phyloP scores from a whole-genome alignment of 345 rosid species.

The Psidium friedrichsthalianum region DNA sequence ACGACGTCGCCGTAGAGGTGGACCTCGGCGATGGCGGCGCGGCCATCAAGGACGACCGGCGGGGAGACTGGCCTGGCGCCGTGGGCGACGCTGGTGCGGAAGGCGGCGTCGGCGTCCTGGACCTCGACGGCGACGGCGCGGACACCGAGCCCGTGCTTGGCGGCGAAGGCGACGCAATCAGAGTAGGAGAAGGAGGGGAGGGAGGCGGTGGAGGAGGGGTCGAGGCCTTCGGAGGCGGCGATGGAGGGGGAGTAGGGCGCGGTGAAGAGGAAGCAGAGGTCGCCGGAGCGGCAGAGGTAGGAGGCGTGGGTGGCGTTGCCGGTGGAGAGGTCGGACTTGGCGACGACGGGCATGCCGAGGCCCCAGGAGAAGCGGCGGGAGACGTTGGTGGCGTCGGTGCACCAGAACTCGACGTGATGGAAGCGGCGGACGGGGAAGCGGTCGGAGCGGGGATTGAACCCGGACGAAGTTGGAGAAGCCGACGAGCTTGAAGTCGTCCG shows the following conservation, averaged over 20 bases:
- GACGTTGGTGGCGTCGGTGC: conserved; percentile 70
- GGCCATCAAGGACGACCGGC: conserved; percentile 35
- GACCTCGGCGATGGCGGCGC: conserved; percentile 56
- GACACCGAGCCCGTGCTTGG: conserved; percentile 67
- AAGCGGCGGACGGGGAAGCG: conserved; percentile 57
- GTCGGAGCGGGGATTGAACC: conserved; percentile 56
- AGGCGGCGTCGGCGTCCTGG: conserved; percentile 65
- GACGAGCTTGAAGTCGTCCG: conserved; percentile 38
- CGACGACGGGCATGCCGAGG: conserved; percentile 70
- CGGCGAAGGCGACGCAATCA: conserved; percentile 47
- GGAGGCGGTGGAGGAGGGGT: conserved; percentile 19
- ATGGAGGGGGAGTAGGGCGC: conserved; percentile 34
- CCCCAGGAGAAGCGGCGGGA: conserved; percentile 90
- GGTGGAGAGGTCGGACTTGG: conserved; percentile 90
- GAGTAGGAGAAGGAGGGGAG: conserved; percentile 49
- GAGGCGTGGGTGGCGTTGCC: conserved; percentile 80
- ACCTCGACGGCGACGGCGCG: conserved; percentile 67
- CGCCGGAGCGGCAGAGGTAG: conserved; percentile 73
- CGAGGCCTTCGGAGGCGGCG: conserved; percentile 46
- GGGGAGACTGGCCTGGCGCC: conserved; percentile 48
- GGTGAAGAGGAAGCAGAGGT: conserved; percentile 68
- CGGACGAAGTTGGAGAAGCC: conserved; percentile 63
- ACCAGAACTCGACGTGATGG: conserved; percentile 95
- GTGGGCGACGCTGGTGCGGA: conserved; percentile 40
- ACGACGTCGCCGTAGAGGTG: conserved; percentile 80